Percentiles rank a stretch among this genome's conserved stretches.
Evolutionary conservation across 176 grass and related monocot species (phyloP).

Genomic region (Carex pumila): DNA sequence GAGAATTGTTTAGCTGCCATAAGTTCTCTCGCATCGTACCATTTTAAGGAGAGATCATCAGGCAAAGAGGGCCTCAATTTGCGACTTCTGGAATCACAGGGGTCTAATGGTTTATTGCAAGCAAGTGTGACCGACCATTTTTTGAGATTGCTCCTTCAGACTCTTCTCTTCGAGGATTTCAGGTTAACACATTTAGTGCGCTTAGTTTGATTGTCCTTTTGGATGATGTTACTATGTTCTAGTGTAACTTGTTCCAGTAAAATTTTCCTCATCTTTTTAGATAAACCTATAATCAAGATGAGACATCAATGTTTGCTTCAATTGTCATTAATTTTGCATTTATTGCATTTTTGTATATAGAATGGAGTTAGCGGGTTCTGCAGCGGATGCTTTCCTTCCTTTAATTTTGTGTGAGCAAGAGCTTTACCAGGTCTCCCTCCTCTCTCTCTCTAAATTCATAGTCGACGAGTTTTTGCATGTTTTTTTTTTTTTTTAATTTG

Average conservation of each 20-base stretch:
- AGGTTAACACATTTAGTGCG: constrained; percentile 35
- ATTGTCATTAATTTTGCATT: not conserved
- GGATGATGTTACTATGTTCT: not conserved
- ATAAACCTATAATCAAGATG: not conserved
- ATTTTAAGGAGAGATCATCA: constrained; percentile 74
- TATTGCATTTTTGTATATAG: constrained; percentile 23
- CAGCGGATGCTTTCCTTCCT: constrained; percentile 88
- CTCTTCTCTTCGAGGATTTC: constrained; percentile 81
- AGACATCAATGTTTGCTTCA: not conserved
- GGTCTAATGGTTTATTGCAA: constrained; percentile 56
- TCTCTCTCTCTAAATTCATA: not conserved
- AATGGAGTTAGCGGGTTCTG: constrained; percentile 76
- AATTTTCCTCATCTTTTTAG: not conserved
- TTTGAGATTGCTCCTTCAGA: constrained; percentile 70
- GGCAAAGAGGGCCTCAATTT: constrained; percentile 60
- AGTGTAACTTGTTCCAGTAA: not conserved
- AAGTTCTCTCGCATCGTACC: constrained; percentile 84
- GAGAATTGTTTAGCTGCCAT: constrained; percentile 80
- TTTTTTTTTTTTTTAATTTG: not conserved
- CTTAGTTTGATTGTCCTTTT: not conserved
- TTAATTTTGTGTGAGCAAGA: constrained; percentile 85
- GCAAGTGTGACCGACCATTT: constrained; percentile 76
- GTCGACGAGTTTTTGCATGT: not conserved
- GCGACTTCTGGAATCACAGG: constrained; percentile 46
- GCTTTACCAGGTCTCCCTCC: constrained; percentile 60